phyloP scores from a whole-genome alignment of 139 green algal species.

The Closterium sp. region DNA sequence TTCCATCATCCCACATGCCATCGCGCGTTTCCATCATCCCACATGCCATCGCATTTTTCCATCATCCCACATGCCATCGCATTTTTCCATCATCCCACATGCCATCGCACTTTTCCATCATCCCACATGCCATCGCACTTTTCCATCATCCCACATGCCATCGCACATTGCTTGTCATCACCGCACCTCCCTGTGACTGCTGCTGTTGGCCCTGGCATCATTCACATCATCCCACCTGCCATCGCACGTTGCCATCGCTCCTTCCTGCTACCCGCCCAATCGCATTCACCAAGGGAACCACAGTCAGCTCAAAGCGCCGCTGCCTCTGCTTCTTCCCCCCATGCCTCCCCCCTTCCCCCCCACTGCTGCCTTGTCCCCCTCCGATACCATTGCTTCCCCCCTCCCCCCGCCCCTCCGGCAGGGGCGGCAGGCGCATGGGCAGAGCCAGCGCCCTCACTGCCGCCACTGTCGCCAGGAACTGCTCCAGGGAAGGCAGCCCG shows the following conservation, averaged over 20 bases:
- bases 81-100: too few species aligned
- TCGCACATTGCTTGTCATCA: not conserved
- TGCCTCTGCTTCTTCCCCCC: not conserved
- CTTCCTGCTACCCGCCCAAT: not conserved
- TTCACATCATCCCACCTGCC: not conserved
- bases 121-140: not conserved
- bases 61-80: too few species aligned
- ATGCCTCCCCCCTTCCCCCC: not conserved
- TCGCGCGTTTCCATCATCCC: not conserved
- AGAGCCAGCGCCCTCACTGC: not conserved
- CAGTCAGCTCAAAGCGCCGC: not conserved
- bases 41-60: not conserved
- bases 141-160: not conserved
- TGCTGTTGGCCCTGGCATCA: too few species aligned
- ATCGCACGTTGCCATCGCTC: not conserved
- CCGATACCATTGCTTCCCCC: not conserved
- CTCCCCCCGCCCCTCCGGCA: not conserved
- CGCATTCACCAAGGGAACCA: not conserved
- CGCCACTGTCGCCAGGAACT: not conserved
- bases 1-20: not conserved
- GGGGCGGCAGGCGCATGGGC: not conserved
- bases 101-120: not conserved
- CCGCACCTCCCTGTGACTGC: too few species aligned
- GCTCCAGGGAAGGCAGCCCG: not conserved
- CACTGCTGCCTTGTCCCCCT: not conserved